Evolutionary conservation across 805 yeast species (phyloP).

Genomic region (Zygosaccharomyces kombuchaensis): DNA sequence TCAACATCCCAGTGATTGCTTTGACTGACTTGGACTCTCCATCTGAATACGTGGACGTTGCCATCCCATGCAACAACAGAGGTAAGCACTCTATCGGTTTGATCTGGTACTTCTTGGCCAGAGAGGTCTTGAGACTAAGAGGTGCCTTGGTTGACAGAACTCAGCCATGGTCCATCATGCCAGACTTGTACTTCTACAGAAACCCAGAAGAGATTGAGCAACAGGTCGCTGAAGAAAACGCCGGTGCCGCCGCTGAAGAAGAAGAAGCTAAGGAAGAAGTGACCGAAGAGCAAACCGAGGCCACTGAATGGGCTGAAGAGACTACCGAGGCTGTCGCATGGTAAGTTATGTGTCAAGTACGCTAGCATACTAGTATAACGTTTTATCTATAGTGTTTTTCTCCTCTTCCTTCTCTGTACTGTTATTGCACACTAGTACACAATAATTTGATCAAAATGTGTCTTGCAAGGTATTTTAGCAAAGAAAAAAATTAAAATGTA

Average conservation of each 20-base stretch:
- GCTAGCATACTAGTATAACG: constrained; percentile 16
- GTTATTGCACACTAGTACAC: constrained; percentile 19
- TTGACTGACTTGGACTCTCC: constrained; percentile 98
- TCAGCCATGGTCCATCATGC: constrained; percentile 98
- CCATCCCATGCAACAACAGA: constrained; percentile 99
- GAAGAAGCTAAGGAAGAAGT: constrained; percentile 79
- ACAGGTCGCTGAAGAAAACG: constrained; percentile 61
- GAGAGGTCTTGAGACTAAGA: constrained; percentile 99
- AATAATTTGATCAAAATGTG: constrained; percentile 16
- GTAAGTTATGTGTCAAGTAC: constrained; percentile 22
- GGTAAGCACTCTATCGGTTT: constrained; percentile 99
- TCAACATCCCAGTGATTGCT: constrained; percentile 99
- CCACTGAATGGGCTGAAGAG: constrained; percentile 60
- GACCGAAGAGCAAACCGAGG: constrained; percentile 58
- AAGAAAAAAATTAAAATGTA: background rate
- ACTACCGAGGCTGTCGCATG: constrained; percentile 35
- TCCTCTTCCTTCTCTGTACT: constrained; percentile 18
- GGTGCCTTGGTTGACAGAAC: constrained; percentile 95
- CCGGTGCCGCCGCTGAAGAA: constrained; percentile 64
- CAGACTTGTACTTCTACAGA: constrained; percentile 99
- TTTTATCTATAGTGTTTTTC: constrained; percentile 19
- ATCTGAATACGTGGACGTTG: constrained; percentile 97
- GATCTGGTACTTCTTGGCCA: constrained; percentile 98
- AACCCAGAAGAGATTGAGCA: constrained; percentile 98
- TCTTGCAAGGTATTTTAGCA: constrained; percentile 1